These are phyloP conservation scores for Ananas comosus DNA, from an alignment of 176 grass and related monocot genomes.

Conservation along the genomic window DNA sequence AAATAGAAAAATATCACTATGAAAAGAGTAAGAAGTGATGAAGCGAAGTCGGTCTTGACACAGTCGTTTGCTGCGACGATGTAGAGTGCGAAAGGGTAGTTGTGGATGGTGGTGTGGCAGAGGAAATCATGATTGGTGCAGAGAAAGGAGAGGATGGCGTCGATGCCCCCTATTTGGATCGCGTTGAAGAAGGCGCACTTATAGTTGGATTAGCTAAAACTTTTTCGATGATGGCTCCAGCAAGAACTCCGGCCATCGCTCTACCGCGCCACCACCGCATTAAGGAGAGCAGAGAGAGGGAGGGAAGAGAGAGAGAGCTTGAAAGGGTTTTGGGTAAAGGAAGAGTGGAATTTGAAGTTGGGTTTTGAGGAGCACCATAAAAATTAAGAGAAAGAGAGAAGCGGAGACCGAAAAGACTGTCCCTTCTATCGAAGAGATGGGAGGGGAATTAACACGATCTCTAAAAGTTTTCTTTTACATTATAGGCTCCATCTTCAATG, in stretches of 20 bases:
- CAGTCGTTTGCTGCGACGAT: constrained; percentile 80
- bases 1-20: constrained; percentile 1
- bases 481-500: too few species aligned
- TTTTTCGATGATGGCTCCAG: neutral
- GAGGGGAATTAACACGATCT: too few species aligned
- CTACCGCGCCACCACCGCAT: neutral
- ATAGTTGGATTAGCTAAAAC: constrained; percentile 51
- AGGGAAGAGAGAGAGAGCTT: neutral
- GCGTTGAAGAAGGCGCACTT: constrained; percentile 87
- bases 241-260: neutral
- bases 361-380: too few species aligned
- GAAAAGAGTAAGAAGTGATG: neutral
- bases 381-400: too few species aligned
- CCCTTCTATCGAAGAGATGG: too few species aligned
- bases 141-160: constrained; percentile 41
- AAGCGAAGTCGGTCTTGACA: constrained; percentile 35
- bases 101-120: constrained; percentile 62
- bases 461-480: too few species aligned
- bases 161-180: constrained; percentile 64
- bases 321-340: neutral
- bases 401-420: too few species aligned
- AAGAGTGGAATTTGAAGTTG: neutral
- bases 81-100: constrained; percentile 82
- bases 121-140: constrained; percentile 40
- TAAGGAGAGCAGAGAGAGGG: neutral